Conservation (phyloP, 805 yeast genomes). For the Saccharomycopsis fermentans region DNA sequence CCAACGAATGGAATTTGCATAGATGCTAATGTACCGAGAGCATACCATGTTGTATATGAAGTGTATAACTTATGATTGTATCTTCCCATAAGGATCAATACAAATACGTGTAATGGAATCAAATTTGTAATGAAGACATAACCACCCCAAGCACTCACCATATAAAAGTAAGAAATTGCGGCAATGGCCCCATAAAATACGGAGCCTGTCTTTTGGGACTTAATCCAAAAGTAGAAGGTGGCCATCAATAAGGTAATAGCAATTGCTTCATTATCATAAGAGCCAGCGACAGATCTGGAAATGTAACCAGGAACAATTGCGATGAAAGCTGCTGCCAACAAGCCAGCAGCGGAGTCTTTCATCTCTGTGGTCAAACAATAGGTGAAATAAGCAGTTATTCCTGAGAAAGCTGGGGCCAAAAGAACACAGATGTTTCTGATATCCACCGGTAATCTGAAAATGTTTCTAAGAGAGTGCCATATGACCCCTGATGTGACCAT, state of each 20-base stretch:
- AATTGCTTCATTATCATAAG: conserved; percentile 97
- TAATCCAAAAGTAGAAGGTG: conserved; percentile 93
- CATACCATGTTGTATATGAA: conserved; percentile 94
- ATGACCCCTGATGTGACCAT: conserved; percentile 96
- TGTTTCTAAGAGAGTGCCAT: conserved; percentile 56
- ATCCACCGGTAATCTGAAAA: conserved; percentile 73
- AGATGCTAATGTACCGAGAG: conserved; percentile 93
- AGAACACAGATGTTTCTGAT: conserved; percentile 93
- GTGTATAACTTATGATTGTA: conserved; percentile 74
- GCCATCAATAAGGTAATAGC: conserved; percentile 94
- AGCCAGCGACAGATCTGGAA: conserved; percentile 96
- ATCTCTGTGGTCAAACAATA: conserved; percentile 82
- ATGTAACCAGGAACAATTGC: conserved; percentile 98
- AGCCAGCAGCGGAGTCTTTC: conserved; percentile 82
- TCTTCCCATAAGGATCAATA: conserved; percentile 87
- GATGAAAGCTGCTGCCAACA: conserved; percentile 87
- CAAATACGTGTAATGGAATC: conserved; percentile 91
- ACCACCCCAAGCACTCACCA: conserved; percentile 99
- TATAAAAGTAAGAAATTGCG: conserved; percentile 87
- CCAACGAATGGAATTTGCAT: conserved; percentile 99
- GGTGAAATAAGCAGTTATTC: conserved; percentile 83
- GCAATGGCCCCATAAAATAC: conserved; percentile 74
- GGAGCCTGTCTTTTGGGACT: conserved; percentile 84
- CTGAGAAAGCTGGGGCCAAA: conserved; percentile 94
- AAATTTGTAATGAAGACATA: conserved; percentile 96